Conservation (phyloP, 2,329 filamentous ascomycete genomes). For the Trichoderma sp. region DNA sequence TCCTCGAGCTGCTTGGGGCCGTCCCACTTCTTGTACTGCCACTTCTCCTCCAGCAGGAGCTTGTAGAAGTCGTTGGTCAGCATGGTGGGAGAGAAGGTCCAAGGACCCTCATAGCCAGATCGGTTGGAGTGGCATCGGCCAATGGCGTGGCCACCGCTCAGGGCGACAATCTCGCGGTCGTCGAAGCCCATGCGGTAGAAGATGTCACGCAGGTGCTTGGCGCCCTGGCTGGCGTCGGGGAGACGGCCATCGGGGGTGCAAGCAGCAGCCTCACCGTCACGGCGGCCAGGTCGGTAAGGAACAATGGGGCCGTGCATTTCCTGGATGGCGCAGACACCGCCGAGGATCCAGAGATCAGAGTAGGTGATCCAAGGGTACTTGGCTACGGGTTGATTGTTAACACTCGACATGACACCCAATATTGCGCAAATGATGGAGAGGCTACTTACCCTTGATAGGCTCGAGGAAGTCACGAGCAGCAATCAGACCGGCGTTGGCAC, state of each 20-base stretch:
- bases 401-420: not conserved
- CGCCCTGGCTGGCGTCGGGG: slow-evolving; percentile 73
- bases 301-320: slow-evolving; percentile 90
- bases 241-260: slow-evolving; percentile 93
- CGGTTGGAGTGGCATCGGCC: slow-evolving; percentile 89
- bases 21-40: slow-evolving; percentile 87
- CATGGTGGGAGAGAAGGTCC: slow-evolving; percentile 88
- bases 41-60: slow-evolving; percentile 86
- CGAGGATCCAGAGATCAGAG: slow-evolving; percentile 95
- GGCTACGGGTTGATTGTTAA: slow-evolving; percentile 21
- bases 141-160: slow-evolving; percentile 80
- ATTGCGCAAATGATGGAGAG: not conserved
- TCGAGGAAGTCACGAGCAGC: slow-evolving; percentile 88
- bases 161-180: slow-evolving; percentile 92
- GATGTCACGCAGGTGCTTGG: slow-evolving; percentile 82
- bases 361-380: slow-evolving; percentile 95
- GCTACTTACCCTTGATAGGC: slow-evolving; percentile 74
- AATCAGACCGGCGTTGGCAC: slow-evolving; percentile 88
- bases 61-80: slow-evolving; percentile 95
- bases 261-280: slow-evolving; percentile 72
- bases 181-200: slow-evolving; percentile 98
- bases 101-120: slow-evolving; percentile 83
- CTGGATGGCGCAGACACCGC: slow-evolving; percentile 80
- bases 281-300: slow-evolving; percentile 83
- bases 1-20: slow-evolving; percentile 88